Evolutionary conservation across 805 yeast species (phyloP).

Genomic region (Scheffersomyces coipomensis): DNA sequence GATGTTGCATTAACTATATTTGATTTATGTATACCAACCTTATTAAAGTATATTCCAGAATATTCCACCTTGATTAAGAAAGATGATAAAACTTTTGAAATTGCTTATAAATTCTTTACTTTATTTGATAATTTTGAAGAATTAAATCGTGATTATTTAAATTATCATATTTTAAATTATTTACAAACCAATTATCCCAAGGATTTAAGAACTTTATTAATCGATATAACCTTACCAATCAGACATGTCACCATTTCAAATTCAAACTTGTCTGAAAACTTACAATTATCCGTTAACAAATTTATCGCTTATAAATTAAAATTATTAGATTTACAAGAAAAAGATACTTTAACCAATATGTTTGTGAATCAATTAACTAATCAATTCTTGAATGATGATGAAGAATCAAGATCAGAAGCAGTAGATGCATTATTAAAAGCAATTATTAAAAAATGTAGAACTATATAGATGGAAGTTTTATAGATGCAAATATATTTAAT

Average conservation of each 20-base stretch:
- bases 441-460: slow-evolving; percentile 37
- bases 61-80: slow-evolving; percentile 21
- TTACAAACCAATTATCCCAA: slow-evolving; percentile 43
- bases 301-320: slow-evolving; percentile 60
- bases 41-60: slow-evolving; percentile 22
- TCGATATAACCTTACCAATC: slow-evolving; percentile 67
- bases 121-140: slow-evolving; percentile 70
- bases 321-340: slow-evolving; percentile 25
- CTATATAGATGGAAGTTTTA: slow-evolving; percentile 2
- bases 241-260: slow-evolving; percentile 46
- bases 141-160: slow-evolving; percentile 66
- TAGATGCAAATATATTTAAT: too few species aligned
- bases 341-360: slow-evolving; percentile 27
- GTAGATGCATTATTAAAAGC: slow-evolving; percentile 34
- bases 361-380: slow-evolving; percentile 25
- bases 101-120: slow-evolving; percentile 42
- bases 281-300: slow-evolving; percentile 71
- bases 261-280: slow-evolving; percentile 50
- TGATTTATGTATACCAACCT: slow-evolving; percentile 33
- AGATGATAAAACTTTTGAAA: slow-evolving; percentile 39
- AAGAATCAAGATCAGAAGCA: slow-evolving; percentile 16
- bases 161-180: slow-evolving; percentile 60
- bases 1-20: slow-evolving; percentile 44
- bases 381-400: slow-evolving; percentile 21
- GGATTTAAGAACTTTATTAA: slow-evolving; percentile 39